Evolutionary conservation across 1,284 basidiomycete species (phyloP).

Genomic region (Phlebopus sp.): DNA sequence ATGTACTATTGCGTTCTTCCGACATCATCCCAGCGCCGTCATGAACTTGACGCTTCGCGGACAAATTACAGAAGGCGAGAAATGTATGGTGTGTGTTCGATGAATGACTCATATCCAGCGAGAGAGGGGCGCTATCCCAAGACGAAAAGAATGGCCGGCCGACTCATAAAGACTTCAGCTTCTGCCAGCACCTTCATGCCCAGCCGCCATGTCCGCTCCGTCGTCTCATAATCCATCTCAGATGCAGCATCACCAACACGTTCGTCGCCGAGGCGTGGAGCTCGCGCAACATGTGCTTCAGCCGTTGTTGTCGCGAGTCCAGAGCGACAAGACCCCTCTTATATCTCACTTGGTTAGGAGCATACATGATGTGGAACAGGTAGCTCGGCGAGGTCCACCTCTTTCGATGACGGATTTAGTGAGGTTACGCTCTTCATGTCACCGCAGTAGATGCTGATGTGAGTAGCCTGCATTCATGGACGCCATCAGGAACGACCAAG

Average conservation of each 20-base stretch:
- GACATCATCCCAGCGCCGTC: no score
- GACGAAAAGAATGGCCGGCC: no score
- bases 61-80: no score
- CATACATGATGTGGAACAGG: slow-evolving; percentile 22
- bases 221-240: not conserved
- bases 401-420: slow-evolving; percentile 21
- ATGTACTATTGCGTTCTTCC: no score
- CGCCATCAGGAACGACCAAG: slow-evolving; percentile 42
- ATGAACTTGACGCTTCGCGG: no score
- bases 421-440: slow-evolving; percentile 1
- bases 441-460: not conserved
- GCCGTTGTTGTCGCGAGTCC: slow-evolving; percentile 15
- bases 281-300: slow-evolving; percentile 12
- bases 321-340: slow-evolving; percentile 1
- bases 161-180: no score
- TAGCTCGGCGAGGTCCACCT: slow-evolving; percentile 21
- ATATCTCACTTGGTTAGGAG: slow-evolving; percentile 1
- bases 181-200: no score
- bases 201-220: no score
- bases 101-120: no score
- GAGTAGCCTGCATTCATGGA: slow-evolving; percentile 50
- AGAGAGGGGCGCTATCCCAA: no score
- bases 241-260: not conserved
- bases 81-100: no score
- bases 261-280: not conserved